phyloP scores from a whole-genome alignment of 768 basidiomycete genomes.

The Suillus americanus region DNA sequence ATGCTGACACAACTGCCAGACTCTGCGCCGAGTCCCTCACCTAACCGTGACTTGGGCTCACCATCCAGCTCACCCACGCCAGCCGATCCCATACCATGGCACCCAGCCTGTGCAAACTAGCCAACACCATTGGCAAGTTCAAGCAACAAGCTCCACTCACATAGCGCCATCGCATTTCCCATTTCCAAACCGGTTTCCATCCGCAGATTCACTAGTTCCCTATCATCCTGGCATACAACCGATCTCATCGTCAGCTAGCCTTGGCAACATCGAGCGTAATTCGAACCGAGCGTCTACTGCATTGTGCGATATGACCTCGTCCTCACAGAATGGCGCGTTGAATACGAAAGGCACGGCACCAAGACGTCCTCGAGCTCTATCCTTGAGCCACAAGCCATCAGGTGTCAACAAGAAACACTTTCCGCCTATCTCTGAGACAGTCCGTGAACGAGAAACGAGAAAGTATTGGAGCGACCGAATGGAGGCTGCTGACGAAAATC shows the following conservation, averaged over 20 bases:
- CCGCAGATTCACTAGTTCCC: conserved; percentile 11
- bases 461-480: conserved; percentile 25
- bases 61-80: conserved; percentile 37
- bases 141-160: conserved; percentile 9
- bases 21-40: conserved; percentile 68
- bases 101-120: conserved; percentile 11
- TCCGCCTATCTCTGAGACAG: conserved; percentile 33
- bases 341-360: conserved; percentile 8
- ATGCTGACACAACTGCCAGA: conserved; percentile 37
- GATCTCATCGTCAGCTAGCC: conserved; percentile 2
- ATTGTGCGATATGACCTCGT: conserved; percentile 4
- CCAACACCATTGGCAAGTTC: conserved; percentile 21
- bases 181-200: conserved; percentile 16
- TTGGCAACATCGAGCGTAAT: conserved; percentile 5
- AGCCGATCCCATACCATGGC: conserved; percentile 18
- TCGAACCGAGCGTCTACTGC: not conserved
- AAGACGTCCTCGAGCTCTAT: conserved; percentile 29
- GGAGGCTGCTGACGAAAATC: conserved; percentile 9
- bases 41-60: conserved; percentile 82
- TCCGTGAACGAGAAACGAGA: conserved; percentile 22
- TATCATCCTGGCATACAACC: not conserved
- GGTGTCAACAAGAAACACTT: conserved; percentile 32
- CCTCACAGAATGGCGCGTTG: not conserved
- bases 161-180: conserved; percentile 15
- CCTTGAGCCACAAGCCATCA: conserved; percentile 23